Conservation (phyloP, 2,329 filamentous ascomycete species). For the Trichoderma polysporum region DNA sequence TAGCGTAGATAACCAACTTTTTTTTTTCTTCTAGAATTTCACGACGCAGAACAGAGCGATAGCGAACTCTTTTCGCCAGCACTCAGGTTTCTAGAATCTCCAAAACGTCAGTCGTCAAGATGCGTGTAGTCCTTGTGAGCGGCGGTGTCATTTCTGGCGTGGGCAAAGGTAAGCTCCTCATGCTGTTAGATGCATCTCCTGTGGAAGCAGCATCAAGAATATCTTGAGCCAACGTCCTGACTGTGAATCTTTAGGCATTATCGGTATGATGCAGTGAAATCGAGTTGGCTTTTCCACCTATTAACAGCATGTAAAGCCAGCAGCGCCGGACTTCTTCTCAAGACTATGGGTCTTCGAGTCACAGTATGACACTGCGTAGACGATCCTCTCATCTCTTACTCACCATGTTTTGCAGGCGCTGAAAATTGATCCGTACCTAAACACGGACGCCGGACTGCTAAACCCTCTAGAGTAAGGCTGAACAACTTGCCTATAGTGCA, state of each 20-base stretch:
- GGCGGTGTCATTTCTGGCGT: conserved; percentile 54
- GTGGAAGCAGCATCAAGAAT: neutral
- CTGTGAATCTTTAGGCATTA: conserved; percentile 21
- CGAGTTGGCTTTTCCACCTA: neutral
- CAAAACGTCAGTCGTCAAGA: conserved; percentile 21
- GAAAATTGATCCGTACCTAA: conserved; percentile 51
- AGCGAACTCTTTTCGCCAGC: neutral
- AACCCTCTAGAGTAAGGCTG: conserved; percentile 35
- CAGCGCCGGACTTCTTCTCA: conserved; percentile 63
- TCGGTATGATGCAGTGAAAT: conserved; percentile 20
- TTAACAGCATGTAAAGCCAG: conserved; percentile 35
- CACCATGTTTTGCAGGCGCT: neutral
- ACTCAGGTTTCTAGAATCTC: neutral
- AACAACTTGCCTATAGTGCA: neutral
- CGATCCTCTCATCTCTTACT: neutral
- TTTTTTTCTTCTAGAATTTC: neutral
- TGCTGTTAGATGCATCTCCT: neutral
- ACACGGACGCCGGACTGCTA: conserved; percentile 36
- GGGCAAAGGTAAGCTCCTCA: neutral
- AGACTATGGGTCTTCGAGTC: conserved; percentile 30
- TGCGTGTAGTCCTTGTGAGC: conserved; percentile 33
- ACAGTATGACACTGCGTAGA: conserved; percentile 22
- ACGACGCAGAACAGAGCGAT: neutral
- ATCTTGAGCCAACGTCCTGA: neutral
- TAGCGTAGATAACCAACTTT: neutral